Percentiles rank a stretch among this genome's conserved stretches.
Conservation (phyloP, 495 filamentous ascomycete species). For the Clohesyomyces aquaticus region DNA sequence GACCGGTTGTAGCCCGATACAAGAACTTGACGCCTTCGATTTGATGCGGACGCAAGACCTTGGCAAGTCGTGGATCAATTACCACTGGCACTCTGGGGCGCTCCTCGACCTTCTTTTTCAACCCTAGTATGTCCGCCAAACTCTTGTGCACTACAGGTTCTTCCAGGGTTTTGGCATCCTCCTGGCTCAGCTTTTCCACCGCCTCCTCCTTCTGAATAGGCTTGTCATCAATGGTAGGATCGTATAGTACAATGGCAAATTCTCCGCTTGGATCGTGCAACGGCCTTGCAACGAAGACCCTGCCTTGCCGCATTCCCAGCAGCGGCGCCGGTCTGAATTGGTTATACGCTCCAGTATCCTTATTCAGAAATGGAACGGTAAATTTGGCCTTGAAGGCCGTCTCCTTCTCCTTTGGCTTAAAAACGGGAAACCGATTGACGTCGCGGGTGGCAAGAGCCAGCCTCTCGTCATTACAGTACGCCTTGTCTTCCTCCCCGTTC, state of each 20-base stretch:
- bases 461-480: slow-evolving; percentile 87
- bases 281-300: slow-evolving; percentile 84
- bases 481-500: slow-evolving; percentile 71
- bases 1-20: slow-evolving; percentile 88
- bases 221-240: slow-evolving; percentile 91
- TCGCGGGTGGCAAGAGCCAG: slow-evolving; percentile 85
- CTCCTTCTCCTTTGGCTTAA: slow-evolving; percentile 86
- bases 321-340: slow-evolving; percentile 79
- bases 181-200: slow-evolving; percentile 56
- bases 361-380: slow-evolving; percentile 82
- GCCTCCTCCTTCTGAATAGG: slow-evolving; percentile 57
- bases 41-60: slow-evolving; percentile 94
- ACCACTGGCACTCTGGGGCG: slow-evolving; percentile 92
- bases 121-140: slow-evolving; percentile 90
- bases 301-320: slow-evolving; percentile 80
- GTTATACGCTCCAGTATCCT: slow-evolving; percentile 70
- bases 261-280: slow-evolving; percentile 95
- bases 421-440: slow-evolving; percentile 86
- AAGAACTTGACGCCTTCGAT: slow-evolving; percentile 98
- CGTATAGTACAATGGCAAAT: slow-evolving; percentile 94
- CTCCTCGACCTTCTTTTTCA: slow-evolving; percentile 83
- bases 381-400: slow-evolving; percentile 81
- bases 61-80: slow-evolving; percentile 88
- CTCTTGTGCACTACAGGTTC: slow-evolving; percentile 88
- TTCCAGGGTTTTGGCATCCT: slow-evolving; percentile 66